phyloP scores from a whole-genome alignment of 2,329 filamentous ascomycete genomes.

The Claviceps maximensis region DNA sequence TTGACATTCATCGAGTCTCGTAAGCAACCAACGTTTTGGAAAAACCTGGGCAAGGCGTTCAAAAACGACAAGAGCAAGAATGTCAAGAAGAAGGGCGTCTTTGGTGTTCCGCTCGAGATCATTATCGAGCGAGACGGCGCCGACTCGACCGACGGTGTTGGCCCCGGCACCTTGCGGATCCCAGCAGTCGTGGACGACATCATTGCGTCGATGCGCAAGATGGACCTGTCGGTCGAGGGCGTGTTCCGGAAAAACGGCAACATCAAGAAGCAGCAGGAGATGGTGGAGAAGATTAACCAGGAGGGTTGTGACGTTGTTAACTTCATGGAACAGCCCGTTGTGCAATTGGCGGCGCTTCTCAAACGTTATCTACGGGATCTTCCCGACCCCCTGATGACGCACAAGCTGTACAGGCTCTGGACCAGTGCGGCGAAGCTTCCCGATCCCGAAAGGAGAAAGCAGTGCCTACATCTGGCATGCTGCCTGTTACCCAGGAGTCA shows the following conservation, averaged over 20 bases:
- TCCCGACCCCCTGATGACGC: slow-evolving; percentile 85
- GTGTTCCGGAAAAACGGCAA: slow-evolving; percentile 99
- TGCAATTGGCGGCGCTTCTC: slow-evolving; percentile 83
- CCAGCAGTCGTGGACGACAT: slow-evolving; percentile 93
- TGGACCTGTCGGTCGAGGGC: slow-evolving; percentile 97
- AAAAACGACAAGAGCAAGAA: slow-evolving; percentile 69
- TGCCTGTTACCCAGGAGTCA: slow-evolving; percentile 88
- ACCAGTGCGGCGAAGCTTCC: slow-evolving; percentile 79
- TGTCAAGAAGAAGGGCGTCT: slow-evolving; percentile 85
- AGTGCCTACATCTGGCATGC: slow-evolving; percentile 79
- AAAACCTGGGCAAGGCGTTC: slow-evolving; percentile 93
- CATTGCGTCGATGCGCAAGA: slow-evolving; percentile 88
- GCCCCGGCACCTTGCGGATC: slow-evolving; percentile 78
- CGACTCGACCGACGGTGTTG: slow-evolving; percentile 94
- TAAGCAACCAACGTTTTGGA: slow-evolving; percentile 87
- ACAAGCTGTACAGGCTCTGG: slow-evolving; percentile 87
- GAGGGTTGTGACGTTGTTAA: slow-evolving; percentile 77
- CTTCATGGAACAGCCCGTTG: slow-evolving; percentile 75
- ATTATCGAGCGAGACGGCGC: slow-evolving; percentile 89
- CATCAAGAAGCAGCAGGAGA: slow-evolving; percentile 81
- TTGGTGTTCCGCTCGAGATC: slow-evolving; percentile 76
- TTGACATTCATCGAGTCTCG: slow-evolving; percentile 85
- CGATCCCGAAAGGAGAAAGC: slow-evolving; percentile 68
- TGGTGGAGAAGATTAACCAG: slow-evolving; percentile 74
- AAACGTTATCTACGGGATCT: slow-evolving; percentile 94